phyloP scores from a whole-genome alignment of 1,139 yeast species.

The Hanseniaspora uvarum region DNA sequence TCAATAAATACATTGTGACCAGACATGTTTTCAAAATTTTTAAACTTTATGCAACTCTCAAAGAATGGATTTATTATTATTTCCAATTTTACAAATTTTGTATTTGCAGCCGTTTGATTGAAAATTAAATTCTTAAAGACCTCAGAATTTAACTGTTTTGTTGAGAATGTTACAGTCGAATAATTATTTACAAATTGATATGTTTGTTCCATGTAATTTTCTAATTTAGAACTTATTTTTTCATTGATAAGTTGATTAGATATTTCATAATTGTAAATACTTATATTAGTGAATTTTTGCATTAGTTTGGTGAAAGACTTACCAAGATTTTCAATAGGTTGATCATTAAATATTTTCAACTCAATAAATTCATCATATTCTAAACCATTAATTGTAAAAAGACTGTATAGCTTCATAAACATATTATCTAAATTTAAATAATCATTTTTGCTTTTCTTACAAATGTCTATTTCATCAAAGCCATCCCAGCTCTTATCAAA shows the following conservation, averaged over 20 bases:
- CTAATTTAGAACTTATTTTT: slow-evolving; percentile 1
- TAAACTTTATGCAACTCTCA: slow-evolving; percentile 7
- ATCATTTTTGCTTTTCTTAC: not conserved
- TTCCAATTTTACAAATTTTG: slow-evolving; percentile 10
- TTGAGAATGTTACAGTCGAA: slow-evolving; percentile 3
- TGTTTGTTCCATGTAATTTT: slow-evolving; percentile 1
- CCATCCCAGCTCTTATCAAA: slow-evolving; percentile 46
- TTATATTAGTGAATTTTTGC: slow-evolving; percentile 16
- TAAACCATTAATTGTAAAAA: slow-evolving; percentile 19
- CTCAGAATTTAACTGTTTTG: slow-evolving; percentile 9
- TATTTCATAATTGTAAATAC: slow-evolving; percentile 18
- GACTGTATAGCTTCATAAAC: slow-evolving; percentile 19
- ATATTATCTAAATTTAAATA: slow-evolving; percentile 18
- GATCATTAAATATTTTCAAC: slow-evolving; percentile 17
- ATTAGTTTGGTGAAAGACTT: slow-evolving; percentile 4
- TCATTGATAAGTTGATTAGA: not conserved
- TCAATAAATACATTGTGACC: slow-evolving; percentile 17
- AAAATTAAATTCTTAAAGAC: not conserved
- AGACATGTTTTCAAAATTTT: slow-evolving; percentile 16
- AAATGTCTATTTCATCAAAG: slow-evolving; percentile 40
- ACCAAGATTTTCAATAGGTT: not conserved
- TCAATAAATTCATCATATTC: slow-evolving; percentile 14
- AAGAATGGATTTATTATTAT: slow-evolving; percentile 4
- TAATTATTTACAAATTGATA: slow-evolving; percentile 13
- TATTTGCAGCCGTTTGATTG: slow-evolving; percentile 6